These are phyloP conservation scores for Boletus rubescentipes DNA, from an alignment of 768 basidiomycete genomes.

Conservation along the genomic window DNA sequence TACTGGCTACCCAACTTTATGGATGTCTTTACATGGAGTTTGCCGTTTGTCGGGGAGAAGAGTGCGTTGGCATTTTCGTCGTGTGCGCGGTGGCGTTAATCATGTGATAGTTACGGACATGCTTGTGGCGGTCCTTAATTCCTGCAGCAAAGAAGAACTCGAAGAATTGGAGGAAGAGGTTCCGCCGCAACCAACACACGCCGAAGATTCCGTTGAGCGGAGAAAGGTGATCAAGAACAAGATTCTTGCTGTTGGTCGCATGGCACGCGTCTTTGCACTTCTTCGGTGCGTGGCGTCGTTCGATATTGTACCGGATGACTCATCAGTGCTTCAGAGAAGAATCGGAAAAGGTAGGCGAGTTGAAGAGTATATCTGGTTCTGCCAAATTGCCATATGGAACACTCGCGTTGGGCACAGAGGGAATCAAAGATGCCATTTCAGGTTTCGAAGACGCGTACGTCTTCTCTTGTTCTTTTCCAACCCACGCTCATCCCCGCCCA, in stretches of 20 bases:
- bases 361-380: slow-evolving; percentile 87
- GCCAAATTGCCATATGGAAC: slow-evolving; percentile 77
- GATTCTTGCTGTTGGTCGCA: slow-evolving; percentile 95
- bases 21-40: slow-evolving; percentile 99
- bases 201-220: slow-evolving; percentile 63
- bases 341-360: slow-evolving; percentile 94
- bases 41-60: slow-evolving; percentile 98
- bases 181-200: slow-evolving; percentile 35
- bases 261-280: slow-evolving; percentile 94
- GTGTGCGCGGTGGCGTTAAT: slow-evolving; percentile 1
- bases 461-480: neutral
- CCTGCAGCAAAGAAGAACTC: slow-evolving; percentile 94
- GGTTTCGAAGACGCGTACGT: slow-evolving; percentile 96
- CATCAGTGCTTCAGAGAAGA: slow-evolving; percentile 67
- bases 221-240: slow-evolving; percentile 96
- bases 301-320: neutral
- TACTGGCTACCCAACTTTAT: slow-evolving; percentile 99
- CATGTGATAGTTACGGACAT: slow-evolving; percentile 84
- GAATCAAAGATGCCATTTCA: slow-evolving; percentile 91
- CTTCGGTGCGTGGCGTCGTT: slow-evolving; percentile 70
- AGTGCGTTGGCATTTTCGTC: slow-evolving; percentile 47
- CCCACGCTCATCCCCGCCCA: slow-evolving; percentile 30
- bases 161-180: slow-evolving; percentile 66
- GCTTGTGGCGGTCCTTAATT: slow-evolving; percentile 94
- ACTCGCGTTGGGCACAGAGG: slow-evolving; percentile 86